Evolutionary conservation across 2,329 filamentous ascomycete genomes (phyloP), one percentile per base, ranked within the genome.

Genomic region (Apiospora phragmitis): DNA sequence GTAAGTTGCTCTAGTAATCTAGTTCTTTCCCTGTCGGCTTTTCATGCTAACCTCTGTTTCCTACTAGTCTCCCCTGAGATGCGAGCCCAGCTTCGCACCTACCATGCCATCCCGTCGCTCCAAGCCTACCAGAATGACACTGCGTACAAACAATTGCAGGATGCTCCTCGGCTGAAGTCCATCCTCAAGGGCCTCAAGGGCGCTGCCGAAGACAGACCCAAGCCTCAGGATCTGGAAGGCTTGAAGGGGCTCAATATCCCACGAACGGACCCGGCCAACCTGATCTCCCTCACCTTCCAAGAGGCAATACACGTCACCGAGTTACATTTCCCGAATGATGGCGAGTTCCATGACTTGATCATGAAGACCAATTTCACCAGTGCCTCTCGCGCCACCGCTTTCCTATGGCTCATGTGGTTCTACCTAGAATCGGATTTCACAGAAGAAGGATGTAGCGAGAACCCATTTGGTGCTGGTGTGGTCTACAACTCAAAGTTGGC

Each of bases 361-460:
- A 98, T 98, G 95, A 92, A 94, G 78, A 91, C 92, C 1, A 92
- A 93, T 29, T 88, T 94, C 72, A 94, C 91, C 70, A 98, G 95
- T 81, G 84, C 86, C 75, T 97, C 94, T 72, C 90, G 96, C 73
- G 95, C 96, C 0, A 91, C 85, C 62, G 95, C 95, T 0, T 99
- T 99, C 76, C 84, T 99, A 24, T 99, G 96, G 96, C 85, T 99
- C 73, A 97, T 99, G 91, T 99, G 96, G 96, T 98, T 96, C 86
- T 98, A 99, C 79, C 88, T 99, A 24, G 96, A 99, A 80, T 97
- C 95, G 38, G 94, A 98, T 79, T 98, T 98, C 75, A 93, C 93
- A 0, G 90, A 92, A 75, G n/a, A n/a, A 77, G 94, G 93, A 70
- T 95, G 94, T 62, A 88, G 94, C 66, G 92, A 93, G 75, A 99